Evolutionary conservation across 352 stramenopile genomes (phyloP).

Genomic region (Globisporangium ultimum): DNA sequence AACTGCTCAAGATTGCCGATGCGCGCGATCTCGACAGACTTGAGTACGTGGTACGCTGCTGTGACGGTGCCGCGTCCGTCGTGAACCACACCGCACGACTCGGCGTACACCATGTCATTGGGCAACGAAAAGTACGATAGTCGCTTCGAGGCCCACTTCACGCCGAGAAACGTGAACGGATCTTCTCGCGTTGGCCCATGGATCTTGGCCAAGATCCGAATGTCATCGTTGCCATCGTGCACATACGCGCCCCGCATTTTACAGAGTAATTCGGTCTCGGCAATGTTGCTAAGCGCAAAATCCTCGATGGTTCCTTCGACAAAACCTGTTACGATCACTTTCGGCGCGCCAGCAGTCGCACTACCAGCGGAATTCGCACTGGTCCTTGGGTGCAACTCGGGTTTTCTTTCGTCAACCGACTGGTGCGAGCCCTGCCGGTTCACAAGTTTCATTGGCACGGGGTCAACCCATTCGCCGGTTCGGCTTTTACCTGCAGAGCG

Average conservation of each 20-base stretch:
- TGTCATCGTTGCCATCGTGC: background rate
- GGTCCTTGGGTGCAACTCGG: background rate
- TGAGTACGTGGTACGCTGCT: background rate
- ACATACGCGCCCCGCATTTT: background rate
- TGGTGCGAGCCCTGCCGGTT: background rate
- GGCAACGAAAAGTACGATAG: background rate
- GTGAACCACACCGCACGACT: background rate
- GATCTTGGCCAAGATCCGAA: background rate
- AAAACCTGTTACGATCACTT: background rate
- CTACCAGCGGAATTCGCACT: too few relatives aligned
- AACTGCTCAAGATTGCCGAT: constrained; percentile 20
- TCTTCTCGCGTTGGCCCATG: background rate
- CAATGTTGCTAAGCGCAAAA: background rate
- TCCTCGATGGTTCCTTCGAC: background rate
- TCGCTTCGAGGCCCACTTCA: background rate
- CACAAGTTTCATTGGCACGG: background rate
- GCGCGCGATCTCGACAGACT: constrained; percentile 13
- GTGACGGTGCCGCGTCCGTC: background rate
- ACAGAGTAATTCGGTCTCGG: background rate
- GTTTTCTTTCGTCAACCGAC: background rate
- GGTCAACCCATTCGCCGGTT: too few relatives aligned
- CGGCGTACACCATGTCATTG: background rate
- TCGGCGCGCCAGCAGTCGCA: background rate
- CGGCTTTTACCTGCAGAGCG: too few relatives aligned
- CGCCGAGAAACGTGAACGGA: background rate